Conservation (phyloP, 345 rosid genomes). For the Rhodamnia rubescens region DNA sequence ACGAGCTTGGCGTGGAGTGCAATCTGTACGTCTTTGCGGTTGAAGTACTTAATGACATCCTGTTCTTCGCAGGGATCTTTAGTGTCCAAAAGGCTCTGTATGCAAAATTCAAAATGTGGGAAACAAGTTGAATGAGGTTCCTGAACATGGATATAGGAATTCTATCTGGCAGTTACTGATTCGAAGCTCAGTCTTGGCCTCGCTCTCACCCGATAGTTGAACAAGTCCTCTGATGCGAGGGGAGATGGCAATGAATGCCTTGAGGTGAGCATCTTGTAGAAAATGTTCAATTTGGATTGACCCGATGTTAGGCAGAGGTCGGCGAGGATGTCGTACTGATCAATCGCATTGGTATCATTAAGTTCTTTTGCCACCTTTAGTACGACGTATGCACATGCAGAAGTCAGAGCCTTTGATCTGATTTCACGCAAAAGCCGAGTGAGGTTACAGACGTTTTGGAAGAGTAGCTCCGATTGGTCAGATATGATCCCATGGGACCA, state of each 20-base stretch:
- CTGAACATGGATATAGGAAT: neutral
- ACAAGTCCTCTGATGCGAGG: slow-evolving; percentile 2
- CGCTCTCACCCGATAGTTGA: neutral
- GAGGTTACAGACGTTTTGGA: slow-evolving; percentile 7
- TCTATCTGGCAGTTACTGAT: neutral
- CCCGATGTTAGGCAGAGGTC: slow-evolving; percentile 22
- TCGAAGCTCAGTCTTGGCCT: neutral
- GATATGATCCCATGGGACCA: slow-evolving; percentile 45
- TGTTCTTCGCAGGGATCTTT: slow-evolving; percentile 25
- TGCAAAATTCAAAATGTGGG: neutral
- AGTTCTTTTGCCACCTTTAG: neutral
- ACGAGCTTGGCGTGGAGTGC: slow-evolving; percentile 33
- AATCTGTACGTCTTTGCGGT: slow-evolving; percentile 35
- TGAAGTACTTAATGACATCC: slow-evolving; percentile 20
- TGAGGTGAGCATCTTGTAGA: neutral
- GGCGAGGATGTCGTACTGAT: slow-evolving; percentile 17
- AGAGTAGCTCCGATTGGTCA: slow-evolving; percentile 7
- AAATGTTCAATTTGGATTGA: neutral
- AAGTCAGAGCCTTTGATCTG: neutral
- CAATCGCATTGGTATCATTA: neutral
- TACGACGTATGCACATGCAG: neutral
- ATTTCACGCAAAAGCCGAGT: neutral
- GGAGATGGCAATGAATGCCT: neutral
- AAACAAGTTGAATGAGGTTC: neutral
- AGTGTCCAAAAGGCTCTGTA: neutral